Evolutionary conservation across 23 red algal genomes (phyloP).

Genomic region (Gracilaria caudata): DNA sequence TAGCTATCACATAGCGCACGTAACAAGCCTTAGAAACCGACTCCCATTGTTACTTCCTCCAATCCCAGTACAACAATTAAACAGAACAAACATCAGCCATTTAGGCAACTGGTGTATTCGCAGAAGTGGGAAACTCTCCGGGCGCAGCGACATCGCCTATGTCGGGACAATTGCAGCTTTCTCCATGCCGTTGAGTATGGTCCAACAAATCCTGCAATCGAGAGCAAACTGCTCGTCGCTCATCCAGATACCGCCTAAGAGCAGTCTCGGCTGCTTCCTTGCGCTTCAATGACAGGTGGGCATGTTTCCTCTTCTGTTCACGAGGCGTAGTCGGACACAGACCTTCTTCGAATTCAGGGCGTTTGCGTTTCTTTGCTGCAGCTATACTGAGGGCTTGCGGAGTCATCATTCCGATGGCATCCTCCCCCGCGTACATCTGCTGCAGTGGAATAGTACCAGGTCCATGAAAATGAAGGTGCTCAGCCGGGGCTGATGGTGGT

Average conservation of each 20-base stretch:
- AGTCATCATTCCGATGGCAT: background rate
- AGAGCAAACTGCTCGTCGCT: constrained; percentile 18
- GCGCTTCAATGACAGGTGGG: constrained; percentile 54
- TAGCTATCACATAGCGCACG: constrained; percentile 6
- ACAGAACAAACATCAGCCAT: background rate
- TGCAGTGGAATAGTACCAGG: background rate
- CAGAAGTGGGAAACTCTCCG: constrained; percentile 30
- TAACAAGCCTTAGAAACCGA: background rate
- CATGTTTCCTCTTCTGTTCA: constrained; percentile 66
- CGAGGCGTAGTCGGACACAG: constrained; percentile 40
- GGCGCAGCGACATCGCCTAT: background rate
- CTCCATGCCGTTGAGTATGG: constrained; percentile 21
- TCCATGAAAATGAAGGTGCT: background rate
- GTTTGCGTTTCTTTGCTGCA: constrained; percentile 26
- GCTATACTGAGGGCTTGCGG: background rate
- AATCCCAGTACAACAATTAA: constrained; percentile 2
- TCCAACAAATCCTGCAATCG: constrained; percentile 24
- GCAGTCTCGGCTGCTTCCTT: constrained; percentile 46
- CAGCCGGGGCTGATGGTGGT: background rate
- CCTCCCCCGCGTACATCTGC: background rate
- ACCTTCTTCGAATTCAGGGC: constrained; percentile 25
- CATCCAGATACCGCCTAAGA: constrained; percentile 23
- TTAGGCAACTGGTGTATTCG: constrained; percentile 55
- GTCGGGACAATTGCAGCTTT: constrained; percentile 28
- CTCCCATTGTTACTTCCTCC: background rate